A percentile compares a stretch with the other conserved stretches of the same genome.
Conservation (phyloP, 148 eudicot genomes). For the Salicornia ramosissima region DNA sequence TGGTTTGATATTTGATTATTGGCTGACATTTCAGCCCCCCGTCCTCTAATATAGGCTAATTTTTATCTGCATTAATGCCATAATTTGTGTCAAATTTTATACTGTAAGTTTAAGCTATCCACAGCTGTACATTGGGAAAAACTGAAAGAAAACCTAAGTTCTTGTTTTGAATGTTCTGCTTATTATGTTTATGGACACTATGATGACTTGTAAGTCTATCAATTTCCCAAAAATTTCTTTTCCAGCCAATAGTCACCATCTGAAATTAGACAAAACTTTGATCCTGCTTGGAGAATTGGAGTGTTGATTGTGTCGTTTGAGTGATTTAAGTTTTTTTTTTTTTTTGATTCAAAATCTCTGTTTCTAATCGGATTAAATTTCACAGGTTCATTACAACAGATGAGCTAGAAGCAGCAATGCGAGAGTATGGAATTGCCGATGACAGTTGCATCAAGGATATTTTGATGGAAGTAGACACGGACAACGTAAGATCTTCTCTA, state of each 20-base stretch:
- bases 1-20: too few species aligned
- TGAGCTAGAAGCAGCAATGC: conserved; percentile 83
- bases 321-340: neutral
- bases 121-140: neutral
- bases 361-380: neutral
- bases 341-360: too few species aligned
- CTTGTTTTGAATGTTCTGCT: neutral
- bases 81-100: too few species aligned
- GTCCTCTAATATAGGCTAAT: neutral
- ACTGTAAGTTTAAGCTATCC: neutral
- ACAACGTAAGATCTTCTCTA: conserved; percentile 49
- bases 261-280: neutral
- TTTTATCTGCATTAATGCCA: neutral
- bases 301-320: neutral
- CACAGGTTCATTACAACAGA: conserved; percentile 73
- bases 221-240: neutral
- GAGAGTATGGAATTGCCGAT: conserved; percentile 81
- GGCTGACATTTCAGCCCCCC: too few species aligned
- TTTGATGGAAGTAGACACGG: conserved; percentile 76
- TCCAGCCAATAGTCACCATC: neutral
- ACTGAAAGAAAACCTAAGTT: neutral
- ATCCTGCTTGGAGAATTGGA: neutral
- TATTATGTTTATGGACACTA: neutral
- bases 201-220: neutral
- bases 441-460: conserved; percentile 70